These are phyloP conservation scores for Amylocarpus encephaloides DNA, from an alignment of 2,329 filamentous ascomycete species.

Conservation along the genomic window DNA sequence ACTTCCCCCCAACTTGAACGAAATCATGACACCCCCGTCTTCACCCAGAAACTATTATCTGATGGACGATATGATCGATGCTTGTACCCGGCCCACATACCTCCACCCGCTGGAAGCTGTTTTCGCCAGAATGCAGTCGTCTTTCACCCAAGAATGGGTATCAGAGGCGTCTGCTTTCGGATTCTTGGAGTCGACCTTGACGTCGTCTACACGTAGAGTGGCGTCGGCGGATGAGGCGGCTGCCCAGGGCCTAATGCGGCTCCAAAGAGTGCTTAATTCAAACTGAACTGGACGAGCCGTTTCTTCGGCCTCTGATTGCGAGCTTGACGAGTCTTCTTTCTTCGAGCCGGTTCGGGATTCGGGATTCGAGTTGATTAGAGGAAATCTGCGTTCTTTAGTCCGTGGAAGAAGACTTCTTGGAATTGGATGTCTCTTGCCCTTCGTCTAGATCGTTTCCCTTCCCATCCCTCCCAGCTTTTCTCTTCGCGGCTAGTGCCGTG, in stretches of 20 bases:
- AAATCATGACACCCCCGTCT: constrained; percentile 13
- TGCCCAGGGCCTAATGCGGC: constrained; percentile 28
- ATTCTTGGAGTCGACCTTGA: constrained; percentile 12
- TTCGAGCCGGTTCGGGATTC: neutral
- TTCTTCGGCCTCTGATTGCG: neutral
- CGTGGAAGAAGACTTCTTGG: neutral
- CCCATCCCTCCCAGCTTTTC: neutral
- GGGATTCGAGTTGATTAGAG: neutral
- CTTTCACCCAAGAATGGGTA: constrained; percentile 28
- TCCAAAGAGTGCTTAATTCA: constrained; percentile 29
- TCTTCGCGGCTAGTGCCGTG: too few relatives aligned
- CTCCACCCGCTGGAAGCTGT: constrained; percentile 27
- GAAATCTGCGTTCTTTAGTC: neutral
- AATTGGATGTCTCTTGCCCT: neutral
- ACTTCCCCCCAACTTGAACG: constrained; percentile 19
- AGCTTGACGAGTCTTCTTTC: neutral
- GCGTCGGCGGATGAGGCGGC: constrained; percentile 23
- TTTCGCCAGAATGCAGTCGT: constrained; percentile 23
- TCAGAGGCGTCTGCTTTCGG: constrained; percentile 17
- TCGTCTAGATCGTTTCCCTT: neutral
- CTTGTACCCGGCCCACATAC: constrained; percentile 29
- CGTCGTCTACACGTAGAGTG: constrained; percentile 6
- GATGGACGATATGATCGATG: constrained; percentile 30
- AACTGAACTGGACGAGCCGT: constrained; percentile 11
- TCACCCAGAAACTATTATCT: constrained; percentile 14